A percentile compares a stretch with the other conserved stretches of the same genome.
Evolutionary conservation across 2,329 filamentous ascomycete species (phyloP).

Genomic region (Grosmannia clavigera): DNA sequence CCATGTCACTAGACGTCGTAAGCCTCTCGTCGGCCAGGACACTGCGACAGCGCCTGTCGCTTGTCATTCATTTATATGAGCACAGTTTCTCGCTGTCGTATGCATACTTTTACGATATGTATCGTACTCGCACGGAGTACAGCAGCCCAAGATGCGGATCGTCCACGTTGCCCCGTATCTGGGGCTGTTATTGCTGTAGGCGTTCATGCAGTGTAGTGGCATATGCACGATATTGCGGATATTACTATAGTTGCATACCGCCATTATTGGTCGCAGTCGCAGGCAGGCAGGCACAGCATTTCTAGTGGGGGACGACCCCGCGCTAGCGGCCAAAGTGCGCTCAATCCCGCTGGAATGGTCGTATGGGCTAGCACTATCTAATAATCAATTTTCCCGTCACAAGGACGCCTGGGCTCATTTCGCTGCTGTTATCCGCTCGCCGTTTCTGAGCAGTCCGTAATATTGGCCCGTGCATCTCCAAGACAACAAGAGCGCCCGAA

Average conservation of each 20-base stretch:
- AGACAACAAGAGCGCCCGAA: slow-evolving; percentile 13
- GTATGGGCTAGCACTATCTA: not conserved
- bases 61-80: not conserved
- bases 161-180: not conserved
- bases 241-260: not conserved
- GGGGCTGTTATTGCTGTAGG: slow-evolving; percentile 3
- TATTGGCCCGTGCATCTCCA: slow-evolving; percentile 15
- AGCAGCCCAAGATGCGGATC: not conserved
- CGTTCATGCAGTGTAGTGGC: slow-evolving; percentile 4
- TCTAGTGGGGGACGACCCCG: not conserved
- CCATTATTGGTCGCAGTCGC: not conserved
- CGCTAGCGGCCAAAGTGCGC: not conserved
- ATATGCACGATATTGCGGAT: not conserved
- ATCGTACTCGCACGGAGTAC: no score
- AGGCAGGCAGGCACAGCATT: not conserved
- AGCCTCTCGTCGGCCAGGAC: not conserved
- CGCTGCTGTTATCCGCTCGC: not conserved
- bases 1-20: not conserved
- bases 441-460: not conserved
- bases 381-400: not conserved
- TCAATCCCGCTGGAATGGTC: not conserved
- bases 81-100: not conserved
- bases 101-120: not conserved
- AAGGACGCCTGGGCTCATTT: not conserved
- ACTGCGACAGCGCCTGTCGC: not conserved